Evolutionary conservation across 768 basidiomycete species (phyloP).

Genomic region (Rickenella mellea): DNA sequence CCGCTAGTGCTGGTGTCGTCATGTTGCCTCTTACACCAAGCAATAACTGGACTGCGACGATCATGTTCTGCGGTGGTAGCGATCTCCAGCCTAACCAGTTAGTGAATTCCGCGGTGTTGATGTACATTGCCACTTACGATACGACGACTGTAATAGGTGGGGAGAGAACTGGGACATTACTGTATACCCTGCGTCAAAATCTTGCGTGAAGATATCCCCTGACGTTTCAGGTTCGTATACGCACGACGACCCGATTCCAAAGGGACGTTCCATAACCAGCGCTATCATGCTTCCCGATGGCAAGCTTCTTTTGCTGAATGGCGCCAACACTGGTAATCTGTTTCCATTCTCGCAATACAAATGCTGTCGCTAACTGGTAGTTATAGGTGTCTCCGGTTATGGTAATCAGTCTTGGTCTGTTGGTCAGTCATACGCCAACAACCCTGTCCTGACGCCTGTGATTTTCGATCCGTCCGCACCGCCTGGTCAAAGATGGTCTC

Average conservation of each 20-base stretch:
- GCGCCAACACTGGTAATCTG: slow-evolving; percentile 58
- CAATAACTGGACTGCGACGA: slow-evolving; percentile 76
- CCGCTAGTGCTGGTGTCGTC: slow-evolving; percentile 61
- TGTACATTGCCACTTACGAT: slow-evolving; percentile 4
- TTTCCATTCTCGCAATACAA: slow-evolving; percentile 23
- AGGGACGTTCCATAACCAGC: slow-evolving; percentile 65
- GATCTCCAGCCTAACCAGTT: slow-evolving; percentile 41
- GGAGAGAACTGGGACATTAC: slow-evolving; percentile 40
- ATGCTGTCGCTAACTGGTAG: background rate
- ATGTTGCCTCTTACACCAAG: slow-evolving; percentile 78
- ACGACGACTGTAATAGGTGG: slow-evolving; percentile 40
- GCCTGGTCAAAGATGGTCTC: slow-evolving; percentile 53
- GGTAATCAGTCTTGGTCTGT: slow-evolving; percentile 48
- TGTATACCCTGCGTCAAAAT: slow-evolving; percentile 49
- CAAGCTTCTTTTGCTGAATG: slow-evolving; percentile 57
- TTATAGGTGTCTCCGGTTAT: slow-evolving; percentile 45
- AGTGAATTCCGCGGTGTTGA: slow-evolving; percentile 13
- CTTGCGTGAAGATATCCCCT: slow-evolving; percentile 75
- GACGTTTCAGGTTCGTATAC: slow-evolving; percentile 50
- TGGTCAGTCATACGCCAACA: slow-evolving; percentile 56
- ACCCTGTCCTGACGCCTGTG: slow-evolving; percentile 44
- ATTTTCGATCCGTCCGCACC: slow-evolving; percentile 63
- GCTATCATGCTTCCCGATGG: slow-evolving; percentile 64
- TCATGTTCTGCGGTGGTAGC: slow-evolving; percentile 82
- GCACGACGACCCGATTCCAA: slow-evolving; percentile 58